Conservation (phyloP, 2,329 filamentous ascomycete genomes). For the Gnomoniopsis sp. region DNA sequence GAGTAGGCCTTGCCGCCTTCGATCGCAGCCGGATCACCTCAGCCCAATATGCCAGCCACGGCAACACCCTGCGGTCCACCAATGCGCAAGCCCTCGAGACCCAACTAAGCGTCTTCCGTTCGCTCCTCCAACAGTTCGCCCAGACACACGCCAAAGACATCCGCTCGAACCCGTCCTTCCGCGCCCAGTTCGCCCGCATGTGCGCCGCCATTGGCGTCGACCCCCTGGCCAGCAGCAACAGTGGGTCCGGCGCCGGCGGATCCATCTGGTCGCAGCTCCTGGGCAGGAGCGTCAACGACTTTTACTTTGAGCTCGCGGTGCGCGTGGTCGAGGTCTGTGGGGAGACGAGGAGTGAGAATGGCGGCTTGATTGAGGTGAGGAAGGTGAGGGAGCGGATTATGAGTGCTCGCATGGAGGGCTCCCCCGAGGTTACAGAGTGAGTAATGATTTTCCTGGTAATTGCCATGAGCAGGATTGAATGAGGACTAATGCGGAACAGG, state of each 20-base stretch:
- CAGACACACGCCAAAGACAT: conserved; percentile 94
- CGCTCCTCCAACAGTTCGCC: conserved; percentile 90
- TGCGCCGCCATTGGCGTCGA: conserved; percentile 96
- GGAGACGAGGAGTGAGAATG: conserved; percentile 83
- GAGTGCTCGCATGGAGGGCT: conserved; percentile 70
- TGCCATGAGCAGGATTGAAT: neutral
- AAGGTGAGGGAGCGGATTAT: conserved; percentile 77
- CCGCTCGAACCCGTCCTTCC: conserved; percentile 89
- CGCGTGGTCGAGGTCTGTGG: conserved; percentile 90
- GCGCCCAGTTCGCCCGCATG: conserved; percentile 97
- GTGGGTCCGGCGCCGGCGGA: conserved; percentile 41
- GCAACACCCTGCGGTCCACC: conserved; percentile 76
- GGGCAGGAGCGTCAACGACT: conserved; percentile 90
- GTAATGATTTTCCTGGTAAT: conserved; percentile 22
- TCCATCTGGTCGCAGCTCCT: conserved; percentile 93
- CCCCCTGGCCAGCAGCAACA: conserved; percentile 71
- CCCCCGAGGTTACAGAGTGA: conserved; percentile 75
- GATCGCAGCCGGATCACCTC: conserved; percentile 80
- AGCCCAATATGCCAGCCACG: conserved; percentile 87
- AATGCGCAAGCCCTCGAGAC: conserved; percentile 86
- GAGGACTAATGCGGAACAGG: conserved; percentile 32
- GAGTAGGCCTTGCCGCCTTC: conserved; percentile 87
- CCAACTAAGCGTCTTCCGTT: conserved; percentile 94
- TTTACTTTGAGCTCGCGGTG: conserved; percentile 98
- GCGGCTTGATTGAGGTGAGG: conserved; percentile 79